Conservation (phyloP, 441 rosid species). For the Aquilaria agallochum region DNA sequence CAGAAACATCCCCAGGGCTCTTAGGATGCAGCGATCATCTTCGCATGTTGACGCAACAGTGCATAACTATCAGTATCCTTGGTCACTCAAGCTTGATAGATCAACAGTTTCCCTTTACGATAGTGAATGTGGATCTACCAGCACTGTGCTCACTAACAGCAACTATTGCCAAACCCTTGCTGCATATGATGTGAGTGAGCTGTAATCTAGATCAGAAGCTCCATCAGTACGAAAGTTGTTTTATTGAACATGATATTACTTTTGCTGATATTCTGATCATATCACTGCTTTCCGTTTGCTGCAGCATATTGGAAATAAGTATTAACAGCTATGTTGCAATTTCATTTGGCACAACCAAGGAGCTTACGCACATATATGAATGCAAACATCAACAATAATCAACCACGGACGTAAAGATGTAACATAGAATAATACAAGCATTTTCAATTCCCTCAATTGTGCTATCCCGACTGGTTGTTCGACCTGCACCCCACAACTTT, state of each 20-base stretch:
- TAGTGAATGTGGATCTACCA: slow-evolving; percentile 82
- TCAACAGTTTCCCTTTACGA: slow-evolving; percentile 64
- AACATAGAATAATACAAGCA: too few relatives aligned
- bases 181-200: slow-evolving; percentile 50
- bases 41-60: slow-evolving; percentile 63
- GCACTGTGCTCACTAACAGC: slow-evolving; percentile 65
- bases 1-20: slow-evolving; percentile 58
- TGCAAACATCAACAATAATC: too few relatives aligned
- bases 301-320: slow-evolving; percentile 40
- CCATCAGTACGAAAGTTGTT: background rate
- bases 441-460: too few relatives aligned
- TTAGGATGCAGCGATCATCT: slow-evolving; percentile 83
- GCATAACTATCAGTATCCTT: slow-evolving; percentile 57
- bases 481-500: too few relatives aligned
- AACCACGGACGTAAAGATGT: too few relatives aligned
- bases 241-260: background rate
- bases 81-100: slow-evolving; percentile 80
- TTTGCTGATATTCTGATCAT: background rate
- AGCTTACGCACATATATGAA: too few relatives aligned
- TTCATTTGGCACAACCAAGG: background rate
- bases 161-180: slow-evolving; percentile 60
- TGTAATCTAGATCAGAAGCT: background rate
- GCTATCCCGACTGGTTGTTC: too few relatives aligned
- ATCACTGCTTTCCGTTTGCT: slow-evolving; percentile 8
- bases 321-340: slow-evolving; percentile 8